These are phyloP conservation scores for Boletus vermiculosoides DNA, from an alignment of 768 basidiomycete genomes.

Conservation along the genomic window DNA sequence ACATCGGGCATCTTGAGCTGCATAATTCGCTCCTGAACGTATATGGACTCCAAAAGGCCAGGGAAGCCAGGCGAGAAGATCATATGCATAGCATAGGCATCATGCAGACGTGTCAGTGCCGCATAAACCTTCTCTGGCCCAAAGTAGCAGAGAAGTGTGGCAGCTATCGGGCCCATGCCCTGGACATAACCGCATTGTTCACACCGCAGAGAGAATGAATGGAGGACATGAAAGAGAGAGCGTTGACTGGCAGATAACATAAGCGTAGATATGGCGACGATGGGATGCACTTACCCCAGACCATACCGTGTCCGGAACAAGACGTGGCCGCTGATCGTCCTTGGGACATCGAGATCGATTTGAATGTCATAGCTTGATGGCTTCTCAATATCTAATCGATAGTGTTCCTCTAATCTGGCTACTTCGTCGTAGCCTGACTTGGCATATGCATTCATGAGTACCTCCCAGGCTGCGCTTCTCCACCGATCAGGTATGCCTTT, in stretches of 20 bases:
- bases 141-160: conserved; percentile 91
- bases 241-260: conserved; percentile 65
- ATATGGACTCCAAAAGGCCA: conserved; percentile 92
- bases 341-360: conserved; percentile 95
- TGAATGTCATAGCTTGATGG: conserved; percentile 92
- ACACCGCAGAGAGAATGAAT: conserved; percentile 87
- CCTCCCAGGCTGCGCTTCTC: conserved; percentile 90
- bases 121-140: conserved; percentile 87
- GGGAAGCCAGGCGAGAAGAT: conserved; percentile 95
- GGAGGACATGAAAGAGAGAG: conserved; percentile 91
- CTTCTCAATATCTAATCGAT: conserved; percentile 65
- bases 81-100: conserved; percentile 80
- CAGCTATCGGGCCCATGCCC: conserved; percentile 98
- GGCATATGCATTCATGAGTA: conserved; percentile 62
- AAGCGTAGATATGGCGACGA: conserved; percentile 7
- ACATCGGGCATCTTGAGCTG: conserved; percentile 89
- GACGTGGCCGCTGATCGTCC: conserved; percentile 93
- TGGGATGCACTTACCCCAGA: conserved; percentile 65
- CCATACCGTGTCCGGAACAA: conserved; percentile 96
- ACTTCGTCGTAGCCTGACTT: conserved; percentile 46
- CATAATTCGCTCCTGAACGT: conserved; percentile 88
- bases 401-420: conserved; percentile 44
- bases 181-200: conserved; percentile 91
- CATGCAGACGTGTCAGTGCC: conserved; percentile 83
- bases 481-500: conserved; percentile 98